Conservation (phyloP, 306 rosid species). For the Vicia villosa region DNA sequence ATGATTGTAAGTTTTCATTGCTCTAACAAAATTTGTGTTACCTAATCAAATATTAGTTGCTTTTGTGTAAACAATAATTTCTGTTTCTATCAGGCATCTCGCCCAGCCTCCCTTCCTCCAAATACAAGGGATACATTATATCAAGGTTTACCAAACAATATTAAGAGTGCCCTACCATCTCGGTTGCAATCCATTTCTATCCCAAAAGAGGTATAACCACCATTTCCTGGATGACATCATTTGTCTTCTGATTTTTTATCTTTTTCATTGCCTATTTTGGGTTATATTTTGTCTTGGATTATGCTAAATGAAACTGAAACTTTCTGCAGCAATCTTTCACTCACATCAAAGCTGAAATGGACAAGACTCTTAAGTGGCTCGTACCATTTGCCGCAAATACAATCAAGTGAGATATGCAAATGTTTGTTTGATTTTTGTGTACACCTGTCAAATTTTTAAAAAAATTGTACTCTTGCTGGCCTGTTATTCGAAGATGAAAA, state of each 20-base stretch:
- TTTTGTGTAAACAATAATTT: slow-evolving; percentile 4
- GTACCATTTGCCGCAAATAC: slow-evolving; percentile 82
- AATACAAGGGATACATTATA: slow-evolving; percentile 80
- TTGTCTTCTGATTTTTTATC: slow-evolving; percentile 14
- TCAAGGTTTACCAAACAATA: slow-evolving; percentile 68
- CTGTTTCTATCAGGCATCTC: slow-evolving; percentile 64
- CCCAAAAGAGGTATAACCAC: slow-evolving; percentile 63
- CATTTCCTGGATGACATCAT: not conserved
- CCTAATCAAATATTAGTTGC: slow-evolving; percentile 24
- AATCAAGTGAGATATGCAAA: slow-evolving; percentile 59
- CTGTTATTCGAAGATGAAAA: slow-evolving; percentile 12
- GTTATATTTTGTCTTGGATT: slow-evolving; percentile 21
- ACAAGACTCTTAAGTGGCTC: slow-evolving; percentile 79
- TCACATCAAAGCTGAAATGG: slow-evolving; percentile 72
- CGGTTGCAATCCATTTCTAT: slow-evolving; percentile 52
- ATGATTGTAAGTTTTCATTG: slow-evolving; percentile 60
- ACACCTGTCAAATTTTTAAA: not conserved
- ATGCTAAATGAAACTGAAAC: slow-evolving; percentile 25
- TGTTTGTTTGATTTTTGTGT: slow-evolving; percentile 11
- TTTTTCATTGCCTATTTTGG: slow-evolving; percentile 8
- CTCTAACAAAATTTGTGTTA: slow-evolving; percentile 26
- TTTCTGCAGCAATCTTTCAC: slow-evolving; percentile 61
- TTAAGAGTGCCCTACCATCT: slow-evolving; percentile 76
- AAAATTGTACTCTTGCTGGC: not conserved
- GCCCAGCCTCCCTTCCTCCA: slow-evolving; percentile 76